Evolutionary conservation across 2,329 filamentous ascomycete genomes (phyloP).

Genomic region (Talaromyces albobiverticillius): DNA sequence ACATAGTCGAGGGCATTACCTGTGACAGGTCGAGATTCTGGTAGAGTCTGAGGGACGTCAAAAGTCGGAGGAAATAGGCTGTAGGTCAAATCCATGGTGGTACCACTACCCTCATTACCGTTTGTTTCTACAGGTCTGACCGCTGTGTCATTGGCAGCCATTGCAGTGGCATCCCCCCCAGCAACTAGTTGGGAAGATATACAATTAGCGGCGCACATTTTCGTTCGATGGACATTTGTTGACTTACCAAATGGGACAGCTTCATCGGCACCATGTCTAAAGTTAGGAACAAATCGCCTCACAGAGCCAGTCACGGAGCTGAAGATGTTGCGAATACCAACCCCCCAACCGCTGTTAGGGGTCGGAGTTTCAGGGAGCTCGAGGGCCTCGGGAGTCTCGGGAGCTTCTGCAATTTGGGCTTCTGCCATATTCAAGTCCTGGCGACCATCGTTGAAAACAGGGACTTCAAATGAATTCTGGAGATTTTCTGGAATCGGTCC

Average conservation of each 20-base stretch:
- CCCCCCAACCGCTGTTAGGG: constrained; percentile 5
- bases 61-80: constrained; percentile 8
- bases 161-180: constrained; percentile 6
- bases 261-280: constrained; percentile 5
- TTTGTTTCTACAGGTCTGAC: not conserved
- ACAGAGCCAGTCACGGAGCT: constrained; percentile 7
- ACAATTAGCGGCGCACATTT: not conserved
- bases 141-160: not conserved
- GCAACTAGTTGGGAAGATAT: constrained; percentile 1
- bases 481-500: constrained; percentile 9
- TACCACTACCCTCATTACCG: not conserved
- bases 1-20: not conserved
- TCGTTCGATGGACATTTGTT: not conserved
- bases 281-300: constrained; percentile 11
- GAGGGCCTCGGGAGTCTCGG: not conserved
- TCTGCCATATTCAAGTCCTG: not conserved
- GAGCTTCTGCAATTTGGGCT: not conserved
- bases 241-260: constrained; percentile 14
- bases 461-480: constrained; percentile 2
- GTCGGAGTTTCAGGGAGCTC: not conserved
- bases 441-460: not conserved
- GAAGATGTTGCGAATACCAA: constrained; percentile 8
- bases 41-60: not conserved
- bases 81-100: constrained; percentile 7
- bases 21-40: not conserved